Evolutionary conservation across 352 stramenopile species (phyloP), one percentile per base, ranked within the genome.

Genomic region (Lagenidium giganteum): DNA sequence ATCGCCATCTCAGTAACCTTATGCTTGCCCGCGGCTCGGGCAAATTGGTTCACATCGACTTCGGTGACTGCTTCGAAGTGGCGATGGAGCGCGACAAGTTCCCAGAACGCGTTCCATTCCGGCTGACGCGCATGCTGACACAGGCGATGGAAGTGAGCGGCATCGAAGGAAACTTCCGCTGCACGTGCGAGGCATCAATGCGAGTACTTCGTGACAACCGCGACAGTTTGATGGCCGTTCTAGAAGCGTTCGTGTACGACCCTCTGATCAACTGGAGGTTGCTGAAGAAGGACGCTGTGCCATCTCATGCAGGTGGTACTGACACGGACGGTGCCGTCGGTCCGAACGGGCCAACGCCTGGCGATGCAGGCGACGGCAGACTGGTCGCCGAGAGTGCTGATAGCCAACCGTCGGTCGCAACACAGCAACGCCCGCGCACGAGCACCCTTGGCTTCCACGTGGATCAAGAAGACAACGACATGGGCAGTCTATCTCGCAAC

Each of bases 221-320:
- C 23, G 96, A 99, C 75, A 98, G 84, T 37, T 70, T 99, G 5
- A 98, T 99, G 71, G 95, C 97, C 14, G 98, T 99, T 80, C 79
- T 99, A 3, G 97, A 99, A 67, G 97, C 97, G 17, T 99, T 99
- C 67, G 96, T 99, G 40, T 98, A 99, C 56, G 97, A 99, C 75
- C 98, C 98, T 22, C 73, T 99, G 1, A 99, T 99, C 57, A 98
- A 96, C 49, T 99, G 96, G 96, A 86, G 96, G 55, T 68, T 99
- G 49, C 70, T 98, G 2, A 90, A 86, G 74, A 94, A 85, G 54
- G 74, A 90, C 31, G 59, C 71, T 0, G 67, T 90, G 37, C 76
- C 81, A 24, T 87, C 80, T 16, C 80, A 93, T 38, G 76, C 83
- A 3, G 75, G 80, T 23, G 66, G 70, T 11, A 70, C 86, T 47